Evolutionary conservation across 768 basidiomycete species (phyloP).

Genomic region (Kwoniella shandongensis): DNA sequence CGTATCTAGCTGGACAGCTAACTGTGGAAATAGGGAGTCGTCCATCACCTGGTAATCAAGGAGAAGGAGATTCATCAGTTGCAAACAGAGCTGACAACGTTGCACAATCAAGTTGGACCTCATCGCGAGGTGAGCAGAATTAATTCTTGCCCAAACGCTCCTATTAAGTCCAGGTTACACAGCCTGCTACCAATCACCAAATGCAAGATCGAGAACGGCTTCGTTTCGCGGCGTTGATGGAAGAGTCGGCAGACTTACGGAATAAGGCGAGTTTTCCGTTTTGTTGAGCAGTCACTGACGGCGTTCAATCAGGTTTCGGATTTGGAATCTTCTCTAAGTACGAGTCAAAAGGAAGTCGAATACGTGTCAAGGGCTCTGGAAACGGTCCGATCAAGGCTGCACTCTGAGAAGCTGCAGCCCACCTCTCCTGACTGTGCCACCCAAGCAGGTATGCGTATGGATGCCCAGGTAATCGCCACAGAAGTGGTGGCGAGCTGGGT

Average conservation of each 20-base stretch:
- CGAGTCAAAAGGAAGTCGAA: constrained; percentile 62
- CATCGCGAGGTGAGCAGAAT: constrained; percentile 56
- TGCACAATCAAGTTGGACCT: constrained; percentile 60
- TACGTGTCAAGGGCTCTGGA: constrained; percentile 84
- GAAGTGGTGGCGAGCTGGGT: constrained; percentile 68
- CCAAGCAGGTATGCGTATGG: background rate
- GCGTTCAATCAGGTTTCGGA: too few species aligned
- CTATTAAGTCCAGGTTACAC: background rate
- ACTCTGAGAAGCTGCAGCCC: constrained; percentile 52
- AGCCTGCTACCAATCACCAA: background rate
- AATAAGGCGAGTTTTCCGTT: background rate
- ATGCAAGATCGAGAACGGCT: constrained; percentile 10
- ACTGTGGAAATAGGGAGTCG: constrained; percentile 66
- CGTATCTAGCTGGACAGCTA: background rate
- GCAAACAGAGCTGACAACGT: constrained; percentile 67
- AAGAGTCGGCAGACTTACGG: background rate
- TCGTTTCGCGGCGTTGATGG: constrained; percentile 50
- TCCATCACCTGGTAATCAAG: constrained; percentile 77
- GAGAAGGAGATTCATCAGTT: constrained; percentile 79
- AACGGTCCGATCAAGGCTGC: constrained; percentile 80
- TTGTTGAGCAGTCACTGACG: too few species aligned
- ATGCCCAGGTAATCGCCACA: constrained; percentile 59
- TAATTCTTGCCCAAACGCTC: background rate
- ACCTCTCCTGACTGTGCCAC: too few species aligned
- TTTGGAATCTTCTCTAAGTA: background rate